phyloP scores from a whole-genome alignment of 2,329 filamentous ascomycete genomes.

The Aspergillus sp. region DNA sequence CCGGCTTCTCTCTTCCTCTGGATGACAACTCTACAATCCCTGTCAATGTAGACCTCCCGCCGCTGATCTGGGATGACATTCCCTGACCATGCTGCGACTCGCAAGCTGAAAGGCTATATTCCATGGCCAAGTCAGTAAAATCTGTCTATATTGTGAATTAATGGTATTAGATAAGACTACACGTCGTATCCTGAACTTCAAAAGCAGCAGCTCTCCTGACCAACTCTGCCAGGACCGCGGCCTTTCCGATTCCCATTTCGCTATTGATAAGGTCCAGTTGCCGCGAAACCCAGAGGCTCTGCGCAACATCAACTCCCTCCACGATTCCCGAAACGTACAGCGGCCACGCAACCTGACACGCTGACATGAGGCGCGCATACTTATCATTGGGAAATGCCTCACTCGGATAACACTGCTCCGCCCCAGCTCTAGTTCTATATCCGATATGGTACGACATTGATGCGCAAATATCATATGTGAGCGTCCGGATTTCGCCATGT shows the following conservation, averaged over 20 bases:
- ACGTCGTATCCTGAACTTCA: not conserved
- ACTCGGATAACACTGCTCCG: slow-evolving; percentile 7
- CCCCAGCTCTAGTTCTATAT: not conserved
- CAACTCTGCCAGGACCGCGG: slow-evolving; percentile 4
- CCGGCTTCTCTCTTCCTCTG: slow-evolving; percentile 35
- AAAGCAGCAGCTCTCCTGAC: slow-evolving; percentile 2
- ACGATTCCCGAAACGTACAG: slow-evolving; percentile 12
- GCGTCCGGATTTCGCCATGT: slow-evolving; percentile 1
- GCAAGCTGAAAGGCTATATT: not conserved
- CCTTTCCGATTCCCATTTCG: slow-evolving; percentile 13
- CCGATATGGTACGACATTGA: slow-evolving; percentile 16
- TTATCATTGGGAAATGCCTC: slow-evolving; percentile 7
- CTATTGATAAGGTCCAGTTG: slow-evolving; percentile 6
- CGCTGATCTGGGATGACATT: slow-evolving; percentile 47
- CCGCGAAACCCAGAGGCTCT: slow-evolving; percentile 12
- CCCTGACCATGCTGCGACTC: slow-evolving; percentile 12
- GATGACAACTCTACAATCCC: slow-evolving; percentile 35
- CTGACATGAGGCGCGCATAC: slow-evolving; percentile 6
- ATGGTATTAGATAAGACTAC: not conserved
- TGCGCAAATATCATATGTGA: slow-evolving; percentile 8
- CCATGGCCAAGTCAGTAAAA: not conserved
- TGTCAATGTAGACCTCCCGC: slow-evolving; percentile 35
- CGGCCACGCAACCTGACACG: slow-evolving; percentile 4
- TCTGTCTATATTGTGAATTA: not conserved
- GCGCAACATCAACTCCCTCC: slow-evolving; percentile 8